Evolutionary conservation across 2,329 filamentous ascomycete genomes (phyloP), one percentile per base, ranked within the genome.

Genomic region (Lecanicillium sp.): DNA sequence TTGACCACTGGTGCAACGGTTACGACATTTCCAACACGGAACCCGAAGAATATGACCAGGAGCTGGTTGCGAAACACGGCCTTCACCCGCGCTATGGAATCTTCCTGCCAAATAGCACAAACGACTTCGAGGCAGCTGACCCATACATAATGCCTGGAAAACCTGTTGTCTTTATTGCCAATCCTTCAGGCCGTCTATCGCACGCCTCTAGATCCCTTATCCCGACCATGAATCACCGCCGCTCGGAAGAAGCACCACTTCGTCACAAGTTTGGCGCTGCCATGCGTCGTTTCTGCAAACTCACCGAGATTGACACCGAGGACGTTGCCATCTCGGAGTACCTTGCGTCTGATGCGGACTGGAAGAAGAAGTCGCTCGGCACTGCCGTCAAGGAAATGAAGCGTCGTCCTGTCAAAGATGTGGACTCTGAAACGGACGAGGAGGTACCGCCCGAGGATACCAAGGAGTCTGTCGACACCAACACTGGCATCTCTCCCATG

Each of bases 71-170:
- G 47, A 68, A 65, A 43, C 60, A 74, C 50, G 55, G 54, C 5
- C 50, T 78, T 5, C 75, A 78, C 40, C 72, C 73, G 1, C 65
- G 59, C 29, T 70, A 68, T 42, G 75, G 75, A 25, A 57, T 78
- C 29, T 69, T 74, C 48, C 48, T 76, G 17, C 61, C 65, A 3
- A 57, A 50, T 12, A 75, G 71, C 29, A 51, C 52, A 38, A 75
- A 73, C 42, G 60, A 67, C 18, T 43, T 53, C 3, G 67, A 68
- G 47, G 49, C 58, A 2, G 59, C 65, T 4, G 52, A 51, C 14
- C 57, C 61, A 0, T 62, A 60, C 31, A 58, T 67, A 35, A 63
- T 68, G 42, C 66, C 67, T 9, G 60, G 64, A 20, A 64, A 62
- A 35, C 69, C 72, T 4, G 55, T 73, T 5, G 68, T 75, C 18